These are phyloP conservation scores for Diaporthe velutina DNA, from an alignment of 2,329 filamentous ascomycete species.

Conservation along the genomic window DNA sequence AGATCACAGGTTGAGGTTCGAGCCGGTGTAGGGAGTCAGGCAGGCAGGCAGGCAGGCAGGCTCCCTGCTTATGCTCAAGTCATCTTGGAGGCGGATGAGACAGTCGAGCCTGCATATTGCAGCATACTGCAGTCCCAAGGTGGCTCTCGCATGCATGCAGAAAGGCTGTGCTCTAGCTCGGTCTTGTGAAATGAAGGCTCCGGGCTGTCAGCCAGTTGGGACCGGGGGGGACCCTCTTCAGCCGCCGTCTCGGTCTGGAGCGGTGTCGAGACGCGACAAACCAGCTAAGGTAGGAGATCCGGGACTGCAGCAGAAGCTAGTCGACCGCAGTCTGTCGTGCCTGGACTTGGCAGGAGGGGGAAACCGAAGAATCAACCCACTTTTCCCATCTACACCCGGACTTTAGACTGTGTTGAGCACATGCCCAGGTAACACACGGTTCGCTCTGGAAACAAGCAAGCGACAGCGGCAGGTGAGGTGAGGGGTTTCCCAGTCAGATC, in stretches of 20 bases:
- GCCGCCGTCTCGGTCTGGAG: conserved; percentile 24
- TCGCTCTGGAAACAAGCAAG: not conserved
- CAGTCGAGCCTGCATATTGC: conserved; percentile 9
- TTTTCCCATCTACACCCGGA: conserved; percentile 5
- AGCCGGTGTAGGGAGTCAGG: not conserved
- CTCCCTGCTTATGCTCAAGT: conserved; percentile 10
- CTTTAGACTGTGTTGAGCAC: not conserved
- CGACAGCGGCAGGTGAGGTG: not conserved
- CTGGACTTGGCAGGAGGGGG: conserved; percentile 29
- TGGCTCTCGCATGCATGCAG: conserved; percentile 17
- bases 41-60: not conserved
- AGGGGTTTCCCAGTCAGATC: not conserved
- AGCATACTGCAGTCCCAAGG: conserved; percentile 10
- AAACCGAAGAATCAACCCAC: conserved; percentile 19
- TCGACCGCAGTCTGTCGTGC: conserved; percentile 22
- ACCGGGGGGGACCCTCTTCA: not conserved
- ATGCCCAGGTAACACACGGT: not conserved
- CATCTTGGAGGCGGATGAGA: conserved; percentile 9
- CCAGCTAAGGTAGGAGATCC: not conserved
- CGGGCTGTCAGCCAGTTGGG: conserved; percentile 15
- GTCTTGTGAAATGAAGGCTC: conserved; percentile 26
- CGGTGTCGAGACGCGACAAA: conserved; percentile 16
- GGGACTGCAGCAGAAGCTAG: conserved; percentile 10
- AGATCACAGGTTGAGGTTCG: not conserved
- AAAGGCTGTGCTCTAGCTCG: conserved; percentile 31